Conservation (phyloP, 768 basidiomycete species). For the Xanthoconium purpureum region DNA sequence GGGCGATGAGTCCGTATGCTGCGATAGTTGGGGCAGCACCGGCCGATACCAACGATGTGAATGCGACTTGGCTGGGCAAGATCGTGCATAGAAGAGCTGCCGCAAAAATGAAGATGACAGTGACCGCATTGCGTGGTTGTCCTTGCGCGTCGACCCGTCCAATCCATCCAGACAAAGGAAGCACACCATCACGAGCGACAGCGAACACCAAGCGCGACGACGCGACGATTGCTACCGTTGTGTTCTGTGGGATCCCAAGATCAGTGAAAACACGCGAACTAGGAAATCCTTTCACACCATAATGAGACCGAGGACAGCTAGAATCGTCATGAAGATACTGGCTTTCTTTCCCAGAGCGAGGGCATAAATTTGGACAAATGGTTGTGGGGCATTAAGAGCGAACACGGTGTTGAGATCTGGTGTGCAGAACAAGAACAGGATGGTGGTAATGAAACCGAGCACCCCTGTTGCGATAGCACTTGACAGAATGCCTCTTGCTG, state of each 20-base stretch:
- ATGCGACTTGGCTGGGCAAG: conserved; percentile 86
- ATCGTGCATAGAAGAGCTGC: conserved; percentile 80
- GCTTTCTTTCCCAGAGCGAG: conserved; percentile 76
- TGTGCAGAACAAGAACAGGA: conserved; percentile 82
- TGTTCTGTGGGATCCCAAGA: conserved; percentile 51
- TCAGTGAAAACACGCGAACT: not conserved
- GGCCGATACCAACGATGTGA: conserved; percentile 86
- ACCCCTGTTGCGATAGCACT: conserved; percentile 77
- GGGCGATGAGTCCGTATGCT: conserved; percentile 78
- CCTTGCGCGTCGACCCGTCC: conserved; percentile 65
- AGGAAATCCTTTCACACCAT: conserved; percentile 48
- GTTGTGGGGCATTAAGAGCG: conserved; percentile 78
- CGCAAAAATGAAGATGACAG: conserved; percentile 80
- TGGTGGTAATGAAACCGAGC: conserved; percentile 74
- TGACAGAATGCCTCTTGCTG: conserved; percentile 78
- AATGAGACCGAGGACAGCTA: conserved; percentile 83
- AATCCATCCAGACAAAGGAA: conserved; percentile 83
- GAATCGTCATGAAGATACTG: conserved; percentile 82
- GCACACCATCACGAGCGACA: conserved; percentile 90
- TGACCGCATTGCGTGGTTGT: conserved; percentile 82
- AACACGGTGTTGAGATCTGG: conserved; percentile 77
- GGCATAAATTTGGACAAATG: conserved; percentile 86
- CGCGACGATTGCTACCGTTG: conserved; percentile 84
- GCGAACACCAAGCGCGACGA: conserved; percentile 88
- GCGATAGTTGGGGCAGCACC: conserved; percentile 85